phyloP scores from a whole-genome alignment of 108 stramenopile genomes.

The Nannochloropsis oceanica region DNA sequence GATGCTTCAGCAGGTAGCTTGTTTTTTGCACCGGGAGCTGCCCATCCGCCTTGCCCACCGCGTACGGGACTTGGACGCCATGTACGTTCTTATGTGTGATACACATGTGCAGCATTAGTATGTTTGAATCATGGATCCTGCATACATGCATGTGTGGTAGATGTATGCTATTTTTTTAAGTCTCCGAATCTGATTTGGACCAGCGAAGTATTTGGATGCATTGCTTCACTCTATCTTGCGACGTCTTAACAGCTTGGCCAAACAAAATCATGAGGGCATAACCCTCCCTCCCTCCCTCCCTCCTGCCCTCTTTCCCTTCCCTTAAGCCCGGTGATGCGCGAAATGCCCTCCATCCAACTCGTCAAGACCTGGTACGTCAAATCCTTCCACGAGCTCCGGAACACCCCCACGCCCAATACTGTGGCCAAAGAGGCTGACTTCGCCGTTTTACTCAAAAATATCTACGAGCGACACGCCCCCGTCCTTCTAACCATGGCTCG shows the following conservation, averaged over 20 bases:
- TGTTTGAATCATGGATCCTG: too few species aligned
- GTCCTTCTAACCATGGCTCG: slow-evolving; percentile 91
- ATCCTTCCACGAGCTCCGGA: slow-evolving; percentile 64
- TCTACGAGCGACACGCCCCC: slow-evolving; percentile 78
- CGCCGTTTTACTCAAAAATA: slow-evolving; percentile 58
- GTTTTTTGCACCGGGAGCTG: slow-evolving; percentile 79
- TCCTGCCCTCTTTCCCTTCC: too few species aligned
- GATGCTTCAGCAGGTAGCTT: slow-evolving; percentile 50
- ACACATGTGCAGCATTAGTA: slow-evolving; percentile 24
- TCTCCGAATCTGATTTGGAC: too few species aligned
- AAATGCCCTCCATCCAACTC: slow-evolving; percentile 50
- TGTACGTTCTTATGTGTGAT: slow-evolving; percentile 39
- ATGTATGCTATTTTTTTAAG: too few species aligned
- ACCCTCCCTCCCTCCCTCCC: not conserved
- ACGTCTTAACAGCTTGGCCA: too few species aligned
- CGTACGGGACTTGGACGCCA: slow-evolving; percentile 67
- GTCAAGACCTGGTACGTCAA: slow-evolving; percentile 79
- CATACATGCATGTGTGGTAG: too few species aligned
- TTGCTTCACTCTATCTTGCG: too few species aligned
- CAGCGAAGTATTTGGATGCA: too few species aligned
- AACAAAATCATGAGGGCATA: too few species aligned
- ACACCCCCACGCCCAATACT: slow-evolving; percentile 49
- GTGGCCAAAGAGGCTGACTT: slow-evolving; percentile 54
- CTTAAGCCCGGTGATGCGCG: slow-evolving; percentile 36
- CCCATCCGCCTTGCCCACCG: slow-evolving; percentile 94